phyloP scores from a whole-genome alignment of 345 rosid species.

The Lepidium sativum region DNA sequence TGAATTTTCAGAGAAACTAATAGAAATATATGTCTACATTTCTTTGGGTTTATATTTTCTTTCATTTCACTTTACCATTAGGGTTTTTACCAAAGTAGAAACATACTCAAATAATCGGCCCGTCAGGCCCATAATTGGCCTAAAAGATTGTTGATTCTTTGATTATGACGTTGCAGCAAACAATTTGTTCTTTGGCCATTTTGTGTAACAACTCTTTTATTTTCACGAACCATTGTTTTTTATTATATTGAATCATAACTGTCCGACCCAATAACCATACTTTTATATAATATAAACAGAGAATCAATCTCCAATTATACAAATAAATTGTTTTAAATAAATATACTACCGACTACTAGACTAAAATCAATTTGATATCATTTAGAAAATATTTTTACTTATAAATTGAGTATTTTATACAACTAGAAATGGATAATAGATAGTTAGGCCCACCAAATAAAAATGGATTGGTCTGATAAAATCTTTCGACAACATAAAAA shows the following conservation, averaged over 20 bases:
- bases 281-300: no score
- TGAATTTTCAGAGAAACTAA: neutral
- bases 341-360: no score
- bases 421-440: neutral
- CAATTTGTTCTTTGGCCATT: neutral
- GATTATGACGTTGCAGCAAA: neutral
- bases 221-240: neutral
- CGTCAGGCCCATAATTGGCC: neutral
- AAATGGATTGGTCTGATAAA: neutral
- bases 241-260: no score
- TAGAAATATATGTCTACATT: neutral
- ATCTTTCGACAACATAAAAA: neutral
- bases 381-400: constrained; percentile 2
- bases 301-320: no score
- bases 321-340: no score
- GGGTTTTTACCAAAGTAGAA: neutral
- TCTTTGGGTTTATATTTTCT: neutral
- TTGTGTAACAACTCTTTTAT: neutral
- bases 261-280: no score
- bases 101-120: neutral
- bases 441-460: neutral
- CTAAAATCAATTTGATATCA: no score
- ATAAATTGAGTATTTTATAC: neutral
- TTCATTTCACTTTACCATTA: neutral
- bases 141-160: neutral